Conservation (phyloP, 2,329 filamentous ascomycete genomes). For the Stachybotrys chartarum region DNA sequence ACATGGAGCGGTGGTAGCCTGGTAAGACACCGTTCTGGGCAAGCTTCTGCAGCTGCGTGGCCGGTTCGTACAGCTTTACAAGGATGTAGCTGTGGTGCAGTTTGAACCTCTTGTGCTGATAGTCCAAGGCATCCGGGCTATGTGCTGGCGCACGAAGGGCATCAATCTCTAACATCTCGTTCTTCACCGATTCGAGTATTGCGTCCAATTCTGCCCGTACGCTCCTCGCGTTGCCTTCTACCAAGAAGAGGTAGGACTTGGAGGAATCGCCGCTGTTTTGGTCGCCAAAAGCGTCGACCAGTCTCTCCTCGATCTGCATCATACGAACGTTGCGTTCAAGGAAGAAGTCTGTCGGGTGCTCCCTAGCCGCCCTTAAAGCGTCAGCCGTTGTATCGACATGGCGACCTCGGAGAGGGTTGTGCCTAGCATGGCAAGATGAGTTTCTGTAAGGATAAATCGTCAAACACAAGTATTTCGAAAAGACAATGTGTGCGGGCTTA, state of each 20-base stretch:
- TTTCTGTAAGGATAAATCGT: constrained; percentile 15
- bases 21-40: constrained; percentile 16
- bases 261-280: constrained; percentile 17
- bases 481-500: constrained; percentile 11
- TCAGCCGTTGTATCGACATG: constrained; percentile 26
- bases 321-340: constrained; percentile 26
- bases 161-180: constrained; percentile 9
- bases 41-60: constrained; percentile 20
- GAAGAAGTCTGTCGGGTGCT: constrained; percentile 20
- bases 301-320: constrained; percentile 24
- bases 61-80: constrained; percentile 31
- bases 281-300: constrained; percentile 24
- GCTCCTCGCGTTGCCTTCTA: constrained; percentile 22
- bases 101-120: constrained; percentile 16
- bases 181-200: constrained; percentile 21
- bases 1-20: constrained; percentile 20
- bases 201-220: constrained; percentile 24
- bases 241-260: constrained; percentile 21
- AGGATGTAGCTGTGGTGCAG: constrained; percentile 27
- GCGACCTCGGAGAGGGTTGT: constrained; percentile 20
- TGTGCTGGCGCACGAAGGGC: constrained; percentile 4
- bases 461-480: background rate
- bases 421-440: constrained; percentile 28
- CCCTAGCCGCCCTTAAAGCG: constrained; percentile 15
- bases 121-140: constrained; percentile 4